Conservation (phyloP, 371 early-diverging fungal genomes). For the Rhizopus delemar region DNA sequence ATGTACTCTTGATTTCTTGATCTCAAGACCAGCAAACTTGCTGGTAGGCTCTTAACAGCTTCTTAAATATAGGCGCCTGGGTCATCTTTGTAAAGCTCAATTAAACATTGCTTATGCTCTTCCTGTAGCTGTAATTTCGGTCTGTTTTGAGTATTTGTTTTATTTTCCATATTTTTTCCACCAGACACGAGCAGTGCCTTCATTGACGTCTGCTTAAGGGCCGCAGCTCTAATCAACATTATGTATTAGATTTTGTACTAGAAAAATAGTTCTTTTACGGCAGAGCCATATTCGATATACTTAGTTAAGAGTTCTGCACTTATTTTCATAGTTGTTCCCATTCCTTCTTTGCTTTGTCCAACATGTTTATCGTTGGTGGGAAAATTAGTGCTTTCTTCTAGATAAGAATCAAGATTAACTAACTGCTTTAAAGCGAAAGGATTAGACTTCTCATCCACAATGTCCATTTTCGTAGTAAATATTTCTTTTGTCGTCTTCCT, state of each 20-base stretch:
- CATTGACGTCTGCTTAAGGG: background rate
- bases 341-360: constrained; percentile 4
- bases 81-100: background rate
- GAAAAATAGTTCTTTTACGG: too few species aligned
- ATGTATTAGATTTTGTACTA: background rate
- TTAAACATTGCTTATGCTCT: background rate
- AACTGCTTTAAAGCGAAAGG: background rate
- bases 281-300: background rate
- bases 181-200: background rate
- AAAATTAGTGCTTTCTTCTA: constrained; percentile 4
- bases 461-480: too few species aligned
- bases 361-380: constrained; percentile 4
- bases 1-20: constrained; percentile 5
- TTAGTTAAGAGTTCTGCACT: constrained; percentile 6
- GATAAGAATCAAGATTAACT: constrained; percentile 8
- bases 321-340: constrained; percentile 5
- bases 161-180: background rate
- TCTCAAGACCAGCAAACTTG: constrained; percentile 3
- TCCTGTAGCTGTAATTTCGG: background rate
- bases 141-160: background rate
- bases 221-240: background rate
- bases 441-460: too few species aligned
- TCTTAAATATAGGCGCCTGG: background rate
- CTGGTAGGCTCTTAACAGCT: background rate
- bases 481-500: too few species aligned